These are phyloP conservation scores for Delitschia confertaspora DNA, from an alignment of 495 filamentous ascomycete species.

Conservation along the genomic window DNA sequence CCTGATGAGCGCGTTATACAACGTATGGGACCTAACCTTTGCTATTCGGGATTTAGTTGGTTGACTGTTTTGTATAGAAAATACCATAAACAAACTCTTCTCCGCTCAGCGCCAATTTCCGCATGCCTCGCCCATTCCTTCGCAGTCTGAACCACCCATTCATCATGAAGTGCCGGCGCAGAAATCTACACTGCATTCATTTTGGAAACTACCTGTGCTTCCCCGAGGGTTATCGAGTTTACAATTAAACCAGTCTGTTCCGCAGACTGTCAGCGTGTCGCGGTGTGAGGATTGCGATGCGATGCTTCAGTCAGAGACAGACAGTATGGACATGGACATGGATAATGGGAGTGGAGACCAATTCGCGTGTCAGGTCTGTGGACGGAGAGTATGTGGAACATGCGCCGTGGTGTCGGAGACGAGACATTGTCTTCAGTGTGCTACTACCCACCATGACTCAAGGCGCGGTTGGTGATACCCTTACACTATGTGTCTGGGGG, in stretches of 20 bases:
- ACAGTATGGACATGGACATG: conserved; percentile 21
- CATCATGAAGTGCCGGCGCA: conserved; percentile 24
- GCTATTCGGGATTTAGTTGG: no score
- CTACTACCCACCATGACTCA: no score
- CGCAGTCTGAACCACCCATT: conserved; percentile 2
- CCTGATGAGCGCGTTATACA: conserved; percentile 33
- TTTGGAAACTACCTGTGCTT: conserved; percentile 31
- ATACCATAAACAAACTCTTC: conserved; percentile 33
- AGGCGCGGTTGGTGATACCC: no score
- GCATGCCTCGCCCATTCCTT: conserved; percentile 18
- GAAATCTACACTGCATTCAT: conserved; percentile 33
- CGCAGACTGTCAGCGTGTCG: conserved; percentile 1
- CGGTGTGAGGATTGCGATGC: conserved; percentile 35
- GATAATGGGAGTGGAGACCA: conserved; percentile 20
- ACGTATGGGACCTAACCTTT: conserved; percentile 26
- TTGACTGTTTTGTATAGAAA: no score
- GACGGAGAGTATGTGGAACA: conserved; percentile 22
- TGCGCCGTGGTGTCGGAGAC: conserved; percentile 22
- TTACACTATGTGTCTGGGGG: no score
- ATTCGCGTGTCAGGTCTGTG: conserved; percentile 19
- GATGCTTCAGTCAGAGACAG: conserved; percentile 2
- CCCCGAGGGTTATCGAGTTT: no score
- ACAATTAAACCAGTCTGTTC: background rate
- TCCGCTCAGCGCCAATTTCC: conserved; percentile 29
- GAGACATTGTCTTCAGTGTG: conserved; percentile 22